phyloP scores from a whole-genome alignment of 345 rosid genomes.

The Dipteronia dyeriana region DNA sequence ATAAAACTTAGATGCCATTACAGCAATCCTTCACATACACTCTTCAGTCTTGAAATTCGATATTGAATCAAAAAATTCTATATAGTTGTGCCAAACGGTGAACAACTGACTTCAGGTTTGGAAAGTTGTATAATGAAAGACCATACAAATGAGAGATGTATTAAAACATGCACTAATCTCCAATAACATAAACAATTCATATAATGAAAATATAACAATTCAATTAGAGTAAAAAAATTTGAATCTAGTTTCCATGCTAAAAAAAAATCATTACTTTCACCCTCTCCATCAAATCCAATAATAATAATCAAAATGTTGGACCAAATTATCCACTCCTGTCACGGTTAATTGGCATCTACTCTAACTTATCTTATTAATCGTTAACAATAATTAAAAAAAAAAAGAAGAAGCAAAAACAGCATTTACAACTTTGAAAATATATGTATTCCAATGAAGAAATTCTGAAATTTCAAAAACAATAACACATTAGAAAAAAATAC shows the following conservation, averaged over 20 bases:
- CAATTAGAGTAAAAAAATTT: background rate
- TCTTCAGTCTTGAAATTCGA: background rate
- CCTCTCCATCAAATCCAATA: slow-evolving; percentile 2
- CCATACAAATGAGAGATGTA: background rate
- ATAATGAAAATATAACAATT: background rate
- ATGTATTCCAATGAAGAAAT: background rate
- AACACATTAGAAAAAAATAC: background rate
- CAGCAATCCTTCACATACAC: background rate
- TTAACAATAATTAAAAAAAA: background rate
- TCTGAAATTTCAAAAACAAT: background rate
- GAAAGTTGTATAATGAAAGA: background rate
- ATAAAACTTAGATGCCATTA: background rate
- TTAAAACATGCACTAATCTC: background rate
- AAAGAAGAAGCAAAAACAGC: background rate
- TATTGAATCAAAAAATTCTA: background rate
- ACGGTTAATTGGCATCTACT: background rate
- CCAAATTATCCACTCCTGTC: background rate
- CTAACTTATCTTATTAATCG: background rate
- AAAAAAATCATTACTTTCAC: background rate
- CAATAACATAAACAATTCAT: background rate
- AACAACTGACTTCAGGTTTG: background rate
- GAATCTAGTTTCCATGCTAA: background rate
- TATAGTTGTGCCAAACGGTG: background rate
- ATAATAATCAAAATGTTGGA: background rate
- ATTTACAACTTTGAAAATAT: background rate